Evolutionary conservation across 148 eudicot genomes (phyloP), one percentile per base, ranked within the genome.

Genomic region (Salicornia ramosissima): DNA sequence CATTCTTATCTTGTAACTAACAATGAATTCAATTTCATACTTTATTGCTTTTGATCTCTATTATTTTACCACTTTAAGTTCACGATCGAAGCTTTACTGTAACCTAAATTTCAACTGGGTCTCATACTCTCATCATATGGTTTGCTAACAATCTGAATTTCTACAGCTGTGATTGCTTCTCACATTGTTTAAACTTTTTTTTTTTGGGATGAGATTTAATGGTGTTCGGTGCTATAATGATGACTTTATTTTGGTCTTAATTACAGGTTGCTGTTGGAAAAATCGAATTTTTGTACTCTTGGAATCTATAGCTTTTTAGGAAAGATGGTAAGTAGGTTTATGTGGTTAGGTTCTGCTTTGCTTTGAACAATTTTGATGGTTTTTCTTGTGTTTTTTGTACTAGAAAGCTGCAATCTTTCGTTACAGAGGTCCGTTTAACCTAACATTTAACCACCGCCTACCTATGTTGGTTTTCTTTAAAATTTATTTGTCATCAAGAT

Each of bases 241-340:
- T 51, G 10, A 33, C 9, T 0, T 1, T 50, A 25, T 16, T 26
- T 42, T 52, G 42, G 15, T 40, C 34, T 65, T 30, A n/a, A 21
- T 40, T 39, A 9, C 72, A 72, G 76, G n/a, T 30, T 28, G 13
- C 22, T 49, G 53, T 14, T 19, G 66, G 28, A 28, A 31, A 55
- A 45, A 30, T 49, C 13, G 39, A 30, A 21, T 64, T 43, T n/a
- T 16, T 26, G 16, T 2, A 29, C 10, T 10, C 46, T 5, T 36
- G 75, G 1, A 46, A 45, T 53, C 34, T 9, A 62, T 22, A 13
- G 54, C 15, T n/a, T 50, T 13, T 16, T 30, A 9, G 2, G 24
- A 18, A 71, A 42, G 18, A 77, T 71, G 80, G 76, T 77, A 52
- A 71, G 80, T 65, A 36, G 58, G 34, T 45, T 65, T 14, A 16